phyloP scores from a whole-genome alignment of 306 rosid genomes.

The Arachis hypogaea region DNA sequence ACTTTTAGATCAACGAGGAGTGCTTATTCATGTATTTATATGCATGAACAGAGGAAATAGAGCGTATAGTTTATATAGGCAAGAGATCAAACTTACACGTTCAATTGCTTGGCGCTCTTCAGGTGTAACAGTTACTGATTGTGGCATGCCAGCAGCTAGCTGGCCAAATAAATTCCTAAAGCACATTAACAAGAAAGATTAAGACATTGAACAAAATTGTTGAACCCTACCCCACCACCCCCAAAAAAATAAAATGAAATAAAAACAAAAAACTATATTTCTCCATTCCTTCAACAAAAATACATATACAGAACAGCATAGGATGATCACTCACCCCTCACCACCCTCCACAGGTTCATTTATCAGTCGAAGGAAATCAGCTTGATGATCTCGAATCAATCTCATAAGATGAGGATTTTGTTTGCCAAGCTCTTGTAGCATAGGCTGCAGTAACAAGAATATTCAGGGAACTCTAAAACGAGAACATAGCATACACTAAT shows the following conservation, averaged over 20 bases:
- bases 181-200: conserved; percentile 31
- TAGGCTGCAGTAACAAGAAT: conserved; percentile 68
- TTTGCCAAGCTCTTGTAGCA: conserved; percentile 97
- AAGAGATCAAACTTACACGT: conserved; percentile 67
- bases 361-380: conserved; percentile 86
- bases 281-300: background rate
- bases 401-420: conserved; percentile 96
- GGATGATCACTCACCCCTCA: conserved; percentile 66
- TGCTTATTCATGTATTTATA: background rate
- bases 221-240: background rate
- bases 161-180: conserved; percentile 73
- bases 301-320: conserved; percentile 3
- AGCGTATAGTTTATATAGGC: background rate
- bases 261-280: background rate
- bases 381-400: conserved; percentile 84
- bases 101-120: conserved; percentile 93
- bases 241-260: background rate
- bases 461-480: conserved; percentile 18
- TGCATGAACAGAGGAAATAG: conserved; percentile 4
- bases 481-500: background rate
- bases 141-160: conserved; percentile 65
- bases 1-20: background rate
- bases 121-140: conserved; percentile 77
- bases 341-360: conserved; percentile 90
- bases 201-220: conserved; percentile 15